Conservation (phyloP, 2,329 filamentous ascomycete genomes). For the Stemphylium beticola region DNA sequence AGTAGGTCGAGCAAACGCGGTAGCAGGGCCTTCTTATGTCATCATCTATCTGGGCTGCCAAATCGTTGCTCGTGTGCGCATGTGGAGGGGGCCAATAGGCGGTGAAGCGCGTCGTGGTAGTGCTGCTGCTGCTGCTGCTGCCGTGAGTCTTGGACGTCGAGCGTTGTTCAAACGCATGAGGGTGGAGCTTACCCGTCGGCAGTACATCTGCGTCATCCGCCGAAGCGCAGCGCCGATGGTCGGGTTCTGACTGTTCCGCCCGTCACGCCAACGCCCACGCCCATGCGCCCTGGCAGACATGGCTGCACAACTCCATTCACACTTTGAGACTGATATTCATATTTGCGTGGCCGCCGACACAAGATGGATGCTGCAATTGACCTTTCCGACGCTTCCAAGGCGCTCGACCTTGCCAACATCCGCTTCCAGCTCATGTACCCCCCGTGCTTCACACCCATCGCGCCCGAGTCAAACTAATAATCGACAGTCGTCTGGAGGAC, state of each 20-base stretch:
- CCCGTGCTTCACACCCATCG: conserved; percentile 29
- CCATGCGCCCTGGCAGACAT: conserved; percentile 3
- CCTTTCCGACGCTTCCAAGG: conserved; percentile 81
- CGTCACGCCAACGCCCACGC: neutral
- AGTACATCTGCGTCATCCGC: conserved; percentile 31
- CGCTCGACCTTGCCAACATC: conserved; percentile 88
- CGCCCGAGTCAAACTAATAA: conserved; percentile 19
- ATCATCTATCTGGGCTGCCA: conserved; percentile 9
- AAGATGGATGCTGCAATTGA: conserved; percentile 91
- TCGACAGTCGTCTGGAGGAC: conserved; percentile 84
- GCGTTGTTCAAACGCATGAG: neutral
- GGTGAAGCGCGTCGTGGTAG: conserved; percentile 8
- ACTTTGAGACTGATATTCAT: neutral
- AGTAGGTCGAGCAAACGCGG: neutral
- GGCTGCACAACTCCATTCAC: conserved; percentile 12
- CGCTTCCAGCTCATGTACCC: conserved; percentile 88
- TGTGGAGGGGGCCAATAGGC: neutral
- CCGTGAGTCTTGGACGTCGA: neutral
- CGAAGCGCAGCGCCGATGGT: conserved; percentile 17
- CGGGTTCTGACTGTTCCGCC: conserved; percentile 2
- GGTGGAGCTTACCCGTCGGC: conserved; percentile 17
- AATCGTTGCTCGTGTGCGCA: conserved; percentile 4
- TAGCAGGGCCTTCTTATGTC: conserved; percentile 6
- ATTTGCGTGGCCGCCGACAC: neutral
- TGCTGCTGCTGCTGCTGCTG: conserved; percentile 6